Percentiles rank a stretch among this genome's conserved stretches.
phyloP scores from a whole-genome alignment of 352 stramenopile species.

The Pythium grandisporangium region DNA sequence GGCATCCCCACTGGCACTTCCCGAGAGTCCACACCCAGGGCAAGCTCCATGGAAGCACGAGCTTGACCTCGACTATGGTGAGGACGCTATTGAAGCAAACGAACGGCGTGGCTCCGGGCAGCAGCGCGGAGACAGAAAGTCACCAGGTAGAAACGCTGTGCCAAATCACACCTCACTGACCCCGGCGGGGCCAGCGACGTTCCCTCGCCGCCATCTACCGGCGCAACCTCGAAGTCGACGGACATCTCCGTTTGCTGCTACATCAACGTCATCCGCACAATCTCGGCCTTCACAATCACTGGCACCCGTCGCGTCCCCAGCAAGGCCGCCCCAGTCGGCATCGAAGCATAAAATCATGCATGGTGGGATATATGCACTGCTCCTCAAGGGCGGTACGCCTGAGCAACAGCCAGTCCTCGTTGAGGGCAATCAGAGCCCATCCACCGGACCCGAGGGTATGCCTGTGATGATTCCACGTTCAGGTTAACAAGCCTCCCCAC shows the following conservation, averaged over 20 bases:
- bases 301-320: background rate
- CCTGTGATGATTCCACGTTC: too few species aligned
- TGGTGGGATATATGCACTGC: conserved; percentile 68
- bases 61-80: conserved; percentile 10
- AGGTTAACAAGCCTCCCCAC: too few species aligned
- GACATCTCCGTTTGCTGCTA: too few species aligned
- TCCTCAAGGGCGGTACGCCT: conserved; percentile 46
- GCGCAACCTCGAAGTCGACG: conserved; percentile 6
- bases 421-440: conserved; percentile 26
- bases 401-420: conserved; percentile 48
- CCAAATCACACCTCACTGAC: background rate
- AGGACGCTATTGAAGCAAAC: conserved; percentile 1
- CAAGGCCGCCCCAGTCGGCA: conserved; percentile 8
- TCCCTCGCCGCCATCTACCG: background rate
- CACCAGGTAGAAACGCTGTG: background rate
- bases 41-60: conserved; percentile 15
- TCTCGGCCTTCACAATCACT: too few species aligned
- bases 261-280: too few species aligned
- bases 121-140: too few species aligned
- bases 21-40: conserved; percentile 22
- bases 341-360: conserved; percentile 51
- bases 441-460: conserved; percentile 8
- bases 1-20: conserved; percentile 49
- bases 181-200: conserved; percentile 1
- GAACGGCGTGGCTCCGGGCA: too few species aligned